These are phyloP conservation scores for Helicocarpus griseus DNA, from an alignment of 2,329 filamentous ascomycete genomes.

Conservation along the genomic window DNA sequence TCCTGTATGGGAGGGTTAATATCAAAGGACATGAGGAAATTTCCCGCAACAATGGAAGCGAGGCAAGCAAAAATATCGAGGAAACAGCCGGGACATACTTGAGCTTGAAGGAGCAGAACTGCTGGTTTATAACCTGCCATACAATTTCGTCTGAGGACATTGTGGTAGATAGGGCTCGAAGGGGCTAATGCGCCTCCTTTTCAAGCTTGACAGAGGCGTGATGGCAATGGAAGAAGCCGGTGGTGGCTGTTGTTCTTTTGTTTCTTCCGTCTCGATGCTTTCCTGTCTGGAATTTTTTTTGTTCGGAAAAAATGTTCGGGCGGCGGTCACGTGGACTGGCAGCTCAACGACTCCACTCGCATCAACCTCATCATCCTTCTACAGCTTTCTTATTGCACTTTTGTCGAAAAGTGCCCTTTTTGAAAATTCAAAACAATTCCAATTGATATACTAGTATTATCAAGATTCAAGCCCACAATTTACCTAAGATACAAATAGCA, in stretches of 20 bases:
- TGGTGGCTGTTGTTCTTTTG: not conserved
- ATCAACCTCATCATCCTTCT: not conserved
- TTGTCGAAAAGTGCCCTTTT: too few relatives aligned
- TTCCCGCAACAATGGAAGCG: too few relatives aligned
- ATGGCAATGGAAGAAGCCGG: not conserved
- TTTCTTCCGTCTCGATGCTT: not conserved
- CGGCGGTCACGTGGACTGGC: not conserved
- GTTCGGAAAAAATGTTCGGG: not conserved
- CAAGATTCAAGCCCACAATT: too few relatives aligned
- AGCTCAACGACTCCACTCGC: not conserved
- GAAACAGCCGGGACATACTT: constrained; percentile 48
- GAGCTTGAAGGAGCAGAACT: constrained; percentile 90
- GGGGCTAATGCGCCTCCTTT: not conserved
- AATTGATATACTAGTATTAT: not conserved
- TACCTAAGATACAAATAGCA: too few relatives aligned
- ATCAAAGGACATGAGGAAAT: not conserved
- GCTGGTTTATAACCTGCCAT: constrained; percentile 93
- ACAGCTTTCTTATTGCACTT: too few relatives aligned
- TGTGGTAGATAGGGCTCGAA: constrained; percentile 7
- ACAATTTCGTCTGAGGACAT: constrained; percentile 96
- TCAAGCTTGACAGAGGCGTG: not conserved
- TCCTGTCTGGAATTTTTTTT: not conserved
- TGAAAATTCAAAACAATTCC: too few relatives aligned
- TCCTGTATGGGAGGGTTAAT: constrained; percentile 39
- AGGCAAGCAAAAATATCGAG: constrained; percentile 1